Evolutionary conservation across 2,329 filamentous ascomycete genomes (phyloP).

Genomic region (Fusarium lateritium): DNA sequence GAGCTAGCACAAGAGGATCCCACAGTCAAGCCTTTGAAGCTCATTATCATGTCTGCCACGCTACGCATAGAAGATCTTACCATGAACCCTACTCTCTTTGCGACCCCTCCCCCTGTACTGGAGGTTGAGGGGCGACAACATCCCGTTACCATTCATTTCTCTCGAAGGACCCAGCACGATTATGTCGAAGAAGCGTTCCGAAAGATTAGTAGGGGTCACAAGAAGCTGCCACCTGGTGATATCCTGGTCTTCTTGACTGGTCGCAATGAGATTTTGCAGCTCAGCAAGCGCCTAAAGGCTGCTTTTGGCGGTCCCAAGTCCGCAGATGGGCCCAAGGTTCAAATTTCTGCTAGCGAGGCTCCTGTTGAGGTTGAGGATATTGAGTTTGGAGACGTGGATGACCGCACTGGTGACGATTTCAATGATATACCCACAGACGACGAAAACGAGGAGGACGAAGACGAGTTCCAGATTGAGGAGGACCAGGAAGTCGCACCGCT

Average conservation of each 20-base stretch:
- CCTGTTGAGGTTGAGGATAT: conserved; percentile 89
- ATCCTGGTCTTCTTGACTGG: conserved; percentile 96
- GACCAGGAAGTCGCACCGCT: conserved; percentile 72
- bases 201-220: conserved; percentile 90
- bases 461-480: conserved; percentile 80
- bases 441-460: conserved; percentile 70
- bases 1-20: conserved; percentile 81
- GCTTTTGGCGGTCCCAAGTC: conserved; percentile 72
- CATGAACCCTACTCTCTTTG: conserved; percentile 85
- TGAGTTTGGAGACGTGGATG: conserved; percentile 80
- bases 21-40: conserved; percentile 83
- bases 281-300: conserved; percentile 84
- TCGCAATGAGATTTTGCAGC: conserved; percentile 87
- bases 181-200: conserved; percentile 92
- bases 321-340: conserved; percentile 75
- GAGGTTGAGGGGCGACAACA: conserved; percentile 94
- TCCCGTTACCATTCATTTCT: conserved; percentile 90
- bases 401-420: conserved; percentile 72
- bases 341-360: conserved; percentile 82
- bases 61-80: conserved; percentile 92
- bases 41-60: conserved; percentile 98
- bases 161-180: conserved; percentile 84
- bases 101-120: conserved; percentile 83
- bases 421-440: conserved; percentile 72
- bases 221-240: conserved; percentile 89